Conservation (phyloP, 2,329 filamentous ascomycete genomes). For the Ophiostoma perfectum region DNA sequence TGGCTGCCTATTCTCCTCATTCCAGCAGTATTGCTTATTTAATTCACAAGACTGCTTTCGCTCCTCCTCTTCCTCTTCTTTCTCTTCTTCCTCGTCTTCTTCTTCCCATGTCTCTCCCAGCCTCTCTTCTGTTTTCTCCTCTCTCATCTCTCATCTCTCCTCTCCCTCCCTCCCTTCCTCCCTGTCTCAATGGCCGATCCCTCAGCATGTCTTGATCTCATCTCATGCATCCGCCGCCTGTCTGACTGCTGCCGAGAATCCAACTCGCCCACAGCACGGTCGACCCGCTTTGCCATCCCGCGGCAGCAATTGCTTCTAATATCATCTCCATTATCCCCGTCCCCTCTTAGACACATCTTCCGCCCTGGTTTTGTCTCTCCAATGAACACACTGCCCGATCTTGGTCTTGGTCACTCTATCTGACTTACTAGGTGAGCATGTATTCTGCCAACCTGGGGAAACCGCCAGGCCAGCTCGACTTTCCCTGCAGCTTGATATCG, state of each 20-base stretch:
- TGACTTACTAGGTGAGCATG: no score
- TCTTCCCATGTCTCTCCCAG: not conserved
- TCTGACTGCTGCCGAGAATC: not conserved
- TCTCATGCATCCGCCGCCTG: not conserved
- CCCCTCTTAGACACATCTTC: no score
- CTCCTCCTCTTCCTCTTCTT: not conserved
- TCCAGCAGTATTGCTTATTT: not conserved
- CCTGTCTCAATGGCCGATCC: no score
- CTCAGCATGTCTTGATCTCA: not conserved
- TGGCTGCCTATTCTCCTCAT: constrained; percentile 1
- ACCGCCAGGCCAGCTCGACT: not conserved
- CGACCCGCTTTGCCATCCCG: not conserved
- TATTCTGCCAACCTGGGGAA: no score
- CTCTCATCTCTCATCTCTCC: not conserved
- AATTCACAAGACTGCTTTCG: not conserved
- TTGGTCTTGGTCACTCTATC: no score
- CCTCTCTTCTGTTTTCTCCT: not conserved
- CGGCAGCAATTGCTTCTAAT: not conserved
- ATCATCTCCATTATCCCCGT: no score
- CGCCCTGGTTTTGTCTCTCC: no score
- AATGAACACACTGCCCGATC: no score
- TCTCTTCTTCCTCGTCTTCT: not conserved
- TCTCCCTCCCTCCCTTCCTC: not conserved
- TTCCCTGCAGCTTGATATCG: not conserved
- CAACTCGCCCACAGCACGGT: not conserved